Conservation (phyloP, 441 rosid species). For the Aleurites moluccanus region DNA sequence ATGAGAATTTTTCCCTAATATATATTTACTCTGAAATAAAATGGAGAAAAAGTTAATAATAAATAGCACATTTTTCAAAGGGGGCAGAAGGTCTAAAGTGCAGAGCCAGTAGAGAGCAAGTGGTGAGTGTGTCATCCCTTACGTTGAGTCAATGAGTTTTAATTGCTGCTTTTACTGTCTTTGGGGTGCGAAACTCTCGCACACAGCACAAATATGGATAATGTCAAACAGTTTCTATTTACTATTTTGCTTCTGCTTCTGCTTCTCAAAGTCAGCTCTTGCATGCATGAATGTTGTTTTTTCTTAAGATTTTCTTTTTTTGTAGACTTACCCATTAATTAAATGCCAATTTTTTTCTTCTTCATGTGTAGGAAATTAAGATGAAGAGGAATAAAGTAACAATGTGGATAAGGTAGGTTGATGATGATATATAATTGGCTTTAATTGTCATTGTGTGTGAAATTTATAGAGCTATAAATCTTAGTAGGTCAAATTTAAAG, state of each 20-base stretch:
- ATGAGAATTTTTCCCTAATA: too few relatives aligned
- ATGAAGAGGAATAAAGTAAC: constrained; percentile 6
- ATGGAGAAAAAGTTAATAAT: not conserved
- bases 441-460: not conserved
- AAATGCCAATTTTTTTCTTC: too few relatives aligned
- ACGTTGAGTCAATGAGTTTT: constrained; percentile 10
- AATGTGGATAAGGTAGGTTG: not conserved
- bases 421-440: not conserved
- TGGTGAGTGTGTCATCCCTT: constrained; percentile 17
- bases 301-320: too few relatives aligned
- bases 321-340: too few relatives aligned
- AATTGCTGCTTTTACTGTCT: constrained; percentile 11
- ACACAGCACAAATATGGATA: constrained; percentile 10
- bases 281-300: not conserved
- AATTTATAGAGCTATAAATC: too few relatives aligned
- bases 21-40: too few relatives aligned
- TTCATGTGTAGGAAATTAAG: not conserved
- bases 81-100: not conserved
- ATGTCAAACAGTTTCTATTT: constrained; percentile 11
- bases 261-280: not conserved
- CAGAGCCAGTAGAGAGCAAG: constrained; percentile 25
- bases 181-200: constrained; percentile 25
- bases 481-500: too few relatives aligned
- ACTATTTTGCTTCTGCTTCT: too few relatives aligned
- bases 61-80: constrained; percentile 22